Base-by-base conservation (phyloP, 441 rosid genomes). In the Aquilaria agallochum region DNA sequence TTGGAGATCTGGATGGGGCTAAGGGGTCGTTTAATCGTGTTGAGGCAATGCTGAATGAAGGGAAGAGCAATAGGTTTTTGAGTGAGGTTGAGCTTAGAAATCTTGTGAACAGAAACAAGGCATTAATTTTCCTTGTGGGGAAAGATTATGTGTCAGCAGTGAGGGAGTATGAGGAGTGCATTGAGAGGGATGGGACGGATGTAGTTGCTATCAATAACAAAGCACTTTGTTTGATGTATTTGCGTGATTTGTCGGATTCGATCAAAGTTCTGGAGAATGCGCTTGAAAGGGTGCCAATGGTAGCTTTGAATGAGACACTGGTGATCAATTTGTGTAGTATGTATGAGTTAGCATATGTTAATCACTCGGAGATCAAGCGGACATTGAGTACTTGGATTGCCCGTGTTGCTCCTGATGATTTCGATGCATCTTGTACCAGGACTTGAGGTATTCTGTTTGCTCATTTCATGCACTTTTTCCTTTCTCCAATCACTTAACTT, bases 371-470 rank as follows among this genome's bases (percentile, higher is more conserved):
- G 73, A 76, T 76, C 44, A 93, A 93, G 79, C 72, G 88, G 68
- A 93, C 96, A 0, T 77, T 93, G 70, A 87, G 81, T 58, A 90
- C 66, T 68, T 93, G 98, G 98, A 87, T 93, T 56, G 82, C 83
- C 0, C 84, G 80, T n/a, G 96, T 93, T 55, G 98, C 97, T 50
- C 98, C 98, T 0, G 97, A 90, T 78, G 98, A 93, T 74, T 93
- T 88, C 62, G 98, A 93, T 69, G 78, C 94, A 0, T 83, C 98
- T 0, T 86, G 89, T 75, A 90, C 92, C 13, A 75, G 98, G 71
- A 71, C 82, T 50, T 93, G 78, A 90, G 81, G 80, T 72, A 60
- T 53, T 53, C 58, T 53, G 27, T 4, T 40, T 40, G 1, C 45
- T 40, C 2, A 40, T 40, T 40, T 5, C 9, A 40, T 40, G 9